phyloP scores from a whole-genome alignment of 2,329 filamentous ascomycete species.

The Apiospora saccharicola region DNA sequence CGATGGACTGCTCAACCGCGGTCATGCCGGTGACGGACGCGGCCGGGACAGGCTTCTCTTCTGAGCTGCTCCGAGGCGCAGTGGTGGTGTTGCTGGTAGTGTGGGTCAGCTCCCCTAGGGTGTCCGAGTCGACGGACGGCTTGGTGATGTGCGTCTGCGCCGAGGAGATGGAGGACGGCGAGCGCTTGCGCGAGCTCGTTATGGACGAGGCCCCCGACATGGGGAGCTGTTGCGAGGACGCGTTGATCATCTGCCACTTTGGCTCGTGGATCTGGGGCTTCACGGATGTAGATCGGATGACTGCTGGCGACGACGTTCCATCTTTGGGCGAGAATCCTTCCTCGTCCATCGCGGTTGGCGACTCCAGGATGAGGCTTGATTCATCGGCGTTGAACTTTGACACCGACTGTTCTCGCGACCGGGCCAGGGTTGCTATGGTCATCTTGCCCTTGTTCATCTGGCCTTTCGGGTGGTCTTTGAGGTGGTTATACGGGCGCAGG shows the following conservation, averaged over 20 bases:
- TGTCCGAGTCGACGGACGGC: conserved; percentile 45
- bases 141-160: conserved; percentile 44
- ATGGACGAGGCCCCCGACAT: conserved; percentile 39
- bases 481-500: conserved; percentile 31
- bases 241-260: conserved; percentile 56
- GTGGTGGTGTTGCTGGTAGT: conserved; percentile 37
- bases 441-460: conserved; percentile 35
- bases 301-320: not conserved
- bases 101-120: conserved; percentile 34
- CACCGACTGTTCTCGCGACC: conserved; percentile 32
- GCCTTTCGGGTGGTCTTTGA: conserved; percentile 30
- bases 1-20: conserved; percentile 72
- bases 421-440: conserved; percentile 36
- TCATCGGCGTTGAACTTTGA: conserved; percentile 43
- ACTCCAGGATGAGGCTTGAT: conserved; percentile 50
- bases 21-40: conserved; percentile 43
- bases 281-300: conserved; percentile 40
- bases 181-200: conserved; percentile 41
- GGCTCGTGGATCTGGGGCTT: conserved; percentile 50
- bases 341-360: conserved; percentile 43
- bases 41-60: not conserved
- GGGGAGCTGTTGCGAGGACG: conserved; percentile 45
- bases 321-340: conserved; percentile 23
- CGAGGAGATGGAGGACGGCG: conserved; percentile 44
- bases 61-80: not conserved